Base-by-base conservation (phyloP, 164 flowering plant species). In the Macadamia tetraphylla region DNA sequence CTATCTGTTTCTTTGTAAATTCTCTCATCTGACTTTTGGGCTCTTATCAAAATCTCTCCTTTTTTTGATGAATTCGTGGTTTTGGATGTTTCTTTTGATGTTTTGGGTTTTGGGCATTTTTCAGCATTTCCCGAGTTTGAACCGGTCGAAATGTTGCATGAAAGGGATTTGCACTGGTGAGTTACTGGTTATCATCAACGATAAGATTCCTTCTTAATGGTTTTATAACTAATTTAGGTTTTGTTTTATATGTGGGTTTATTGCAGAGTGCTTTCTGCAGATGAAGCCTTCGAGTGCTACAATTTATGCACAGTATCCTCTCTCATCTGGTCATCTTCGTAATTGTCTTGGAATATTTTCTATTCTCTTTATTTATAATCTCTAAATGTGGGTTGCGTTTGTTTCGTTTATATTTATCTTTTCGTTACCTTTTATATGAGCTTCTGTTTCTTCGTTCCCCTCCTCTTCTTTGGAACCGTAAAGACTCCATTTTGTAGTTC, bases 251-350 rank as follows among this genome's bases (percentile, higher is more conserved):
- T 63, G 42, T 63, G 23, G 40, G 70, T 71, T 62, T 66, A 42
- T 62, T 73, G 72, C 76, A 74, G 79, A 76, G 57, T 79, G 82
- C 31, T 79, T 79, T 73, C 63, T 76, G 70, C 81, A 79, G 73
- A 79, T 79, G 77, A 76, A 73, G 68, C 79, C 79, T 52, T 62
- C 79, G 1, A 64, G 64, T 72, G 58, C 75, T 15, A 65, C 58
- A 6, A 70, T 63, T 29, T 70, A 70, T 58, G 66, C 71, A 55
- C 81, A 67, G 81, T 79, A 79, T 79, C 81, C 79, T 76, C 12
- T 31, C 40, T 35, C 40, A 35, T 2, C 40, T 35, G 40, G 40
- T 35, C 30, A 17, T 6, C 43, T 17, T 67, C 11, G 7, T 64
- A 6, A 60, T 12, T 58, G 9, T 5, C 5, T 42, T 70, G 13